Evolutionary conservation across 192 early-diverging fungal species (phyloP).

Genomic region (Helicostylum pulchrum): DNA sequence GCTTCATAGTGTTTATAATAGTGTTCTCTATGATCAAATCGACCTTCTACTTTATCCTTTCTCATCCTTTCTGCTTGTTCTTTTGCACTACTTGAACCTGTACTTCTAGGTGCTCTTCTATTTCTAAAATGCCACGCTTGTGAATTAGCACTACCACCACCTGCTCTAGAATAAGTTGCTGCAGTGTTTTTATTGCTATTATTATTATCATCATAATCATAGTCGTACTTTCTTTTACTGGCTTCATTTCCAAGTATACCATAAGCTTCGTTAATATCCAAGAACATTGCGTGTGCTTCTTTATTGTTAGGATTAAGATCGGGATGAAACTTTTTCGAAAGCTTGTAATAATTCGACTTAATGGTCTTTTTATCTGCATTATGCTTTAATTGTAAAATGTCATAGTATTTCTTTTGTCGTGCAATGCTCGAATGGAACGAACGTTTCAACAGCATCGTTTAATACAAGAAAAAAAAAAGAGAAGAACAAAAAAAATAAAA

Average conservation of each 20-base stretch:
- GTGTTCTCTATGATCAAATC: conserved; percentile 26
- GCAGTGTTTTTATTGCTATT: not conserved
- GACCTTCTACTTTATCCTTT: not conserved
- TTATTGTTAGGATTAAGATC: conserved; percentile 71
- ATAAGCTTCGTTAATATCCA: conserved; percentile 86
- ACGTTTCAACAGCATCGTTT: conserved; percentile 1
- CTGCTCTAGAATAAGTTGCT: conserved; percentile 8
- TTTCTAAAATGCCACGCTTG: conserved; percentile 18
- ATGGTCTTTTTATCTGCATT: conserved; percentile 54
- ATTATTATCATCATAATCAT: conserved; percentile 36
- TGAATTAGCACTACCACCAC: conserved; percentile 9
- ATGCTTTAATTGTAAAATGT: conserved; percentile 37
- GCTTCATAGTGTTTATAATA: conserved; percentile 32
- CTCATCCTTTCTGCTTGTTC: conserved; percentile 22
- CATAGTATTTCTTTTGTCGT: conserved; percentile 35
- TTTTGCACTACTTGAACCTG: conserved; percentile 33
- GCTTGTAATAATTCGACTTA: conserved; percentile 67
- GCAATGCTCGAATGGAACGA: conserved; percentile 1
- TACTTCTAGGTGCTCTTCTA: conserved; percentile 11
- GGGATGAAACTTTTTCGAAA: conserved; percentile 82
- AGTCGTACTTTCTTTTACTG: conserved; percentile 78
- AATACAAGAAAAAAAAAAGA: not conserved
- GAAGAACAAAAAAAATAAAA: too few relatives aligned
- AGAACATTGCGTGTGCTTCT: conserved; percentile 65
- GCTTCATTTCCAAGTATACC: conserved; percentile 68